A percentile compares a stretch with the other conserved stretches of the same genome.
Conservation (phyloP, 148 eudicot species). For the Agrostemma githago region DNA sequence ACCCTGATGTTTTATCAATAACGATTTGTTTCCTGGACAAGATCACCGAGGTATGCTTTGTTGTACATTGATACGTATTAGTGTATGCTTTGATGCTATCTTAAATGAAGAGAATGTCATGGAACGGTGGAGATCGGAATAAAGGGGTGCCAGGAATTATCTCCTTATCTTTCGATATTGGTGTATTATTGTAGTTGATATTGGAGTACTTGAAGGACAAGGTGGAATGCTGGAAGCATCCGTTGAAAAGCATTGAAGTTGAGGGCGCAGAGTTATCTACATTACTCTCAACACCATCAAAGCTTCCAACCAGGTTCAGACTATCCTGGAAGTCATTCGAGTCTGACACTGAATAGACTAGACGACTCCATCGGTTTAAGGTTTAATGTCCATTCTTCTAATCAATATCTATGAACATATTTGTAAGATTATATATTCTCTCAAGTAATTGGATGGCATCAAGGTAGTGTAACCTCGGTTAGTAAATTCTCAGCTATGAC, state of each 20-base stretch:
- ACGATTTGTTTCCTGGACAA: neutral
- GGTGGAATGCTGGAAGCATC: neutral
- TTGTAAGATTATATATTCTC: no score
- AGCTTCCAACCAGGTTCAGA: neutral
- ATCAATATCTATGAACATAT: neutral
- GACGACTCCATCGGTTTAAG: neutral
- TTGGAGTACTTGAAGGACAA: neutral
- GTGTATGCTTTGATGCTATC: no score
- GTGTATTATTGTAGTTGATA: neutral
- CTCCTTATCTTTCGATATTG: neutral
- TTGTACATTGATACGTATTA: neutral
- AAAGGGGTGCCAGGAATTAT: no score
- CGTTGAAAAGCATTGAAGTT: neutral
- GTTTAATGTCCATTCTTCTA: neutral
- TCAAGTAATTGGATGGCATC: no score
- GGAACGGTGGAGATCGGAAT: no score
- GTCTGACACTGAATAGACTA: neutral
- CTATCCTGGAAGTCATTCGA: neutral
- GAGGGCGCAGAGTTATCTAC: neutral
- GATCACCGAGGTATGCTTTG: conserved; percentile 1
- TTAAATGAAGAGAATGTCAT: no score
- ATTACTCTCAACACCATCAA: neutral
- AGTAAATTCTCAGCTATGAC: no score
- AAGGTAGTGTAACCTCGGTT: no score
- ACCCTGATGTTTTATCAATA: neutral